phyloP scores from a whole-genome alignment of 2,329 filamentous ascomycete species.

The Malbranchea cinnamomea region DNA sequence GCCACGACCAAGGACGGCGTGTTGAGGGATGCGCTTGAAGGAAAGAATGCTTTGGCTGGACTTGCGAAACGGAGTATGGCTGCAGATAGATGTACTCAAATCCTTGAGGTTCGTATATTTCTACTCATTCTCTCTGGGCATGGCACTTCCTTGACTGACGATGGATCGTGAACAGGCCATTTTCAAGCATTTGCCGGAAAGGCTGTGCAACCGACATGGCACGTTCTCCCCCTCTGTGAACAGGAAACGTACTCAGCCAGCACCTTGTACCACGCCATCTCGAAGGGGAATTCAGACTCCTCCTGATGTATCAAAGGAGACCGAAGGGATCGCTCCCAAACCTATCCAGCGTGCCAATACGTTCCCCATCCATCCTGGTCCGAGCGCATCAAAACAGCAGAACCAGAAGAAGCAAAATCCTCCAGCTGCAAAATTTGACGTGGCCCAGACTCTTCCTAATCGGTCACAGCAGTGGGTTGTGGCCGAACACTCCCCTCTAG shows the following conservation, averaged over 20 bases:
- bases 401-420: slow-evolving; percentile 11
- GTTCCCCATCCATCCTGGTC: slow-evolving; percentile 21
- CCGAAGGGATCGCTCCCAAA: slow-evolving; percentile 8
- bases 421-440: slow-evolving; percentile 15
- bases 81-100: slow-evolving; percentile 68
- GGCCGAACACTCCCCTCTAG: slow-evolving; percentile 5
- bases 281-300: slow-evolving; percentile 10
- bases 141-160: slow-evolving; percentile 7
- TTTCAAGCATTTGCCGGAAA: slow-evolving; percentile 70
- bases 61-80: slow-evolving; percentile 75
- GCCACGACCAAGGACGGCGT: slow-evolving; percentile 53
- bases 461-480: neutral
- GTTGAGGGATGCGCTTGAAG: slow-evolving; percentile 69
- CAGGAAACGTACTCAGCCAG: slow-evolving; percentile 30
- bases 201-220: slow-evolving; percentile 43
- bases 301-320: slow-evolving; percentile 10
- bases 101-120: slow-evolving; percentile 49
- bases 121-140: neutral
- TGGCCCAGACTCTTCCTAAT: slow-evolving; percentile 16
- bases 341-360: slow-evolving; percentile 24
- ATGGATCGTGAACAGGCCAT: slow-evolving; percentile 40
- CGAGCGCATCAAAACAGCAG: slow-evolving; percentile 13
- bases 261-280: slow-evolving; percentile 5
- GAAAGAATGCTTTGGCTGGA: slow-evolving; percentile 64
- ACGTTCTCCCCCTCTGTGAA: slow-evolving; percentile 29